Evolutionary conservation across 164 flowering plant species (phyloP).

Genomic region (Tinospora cordifolia): DNA sequence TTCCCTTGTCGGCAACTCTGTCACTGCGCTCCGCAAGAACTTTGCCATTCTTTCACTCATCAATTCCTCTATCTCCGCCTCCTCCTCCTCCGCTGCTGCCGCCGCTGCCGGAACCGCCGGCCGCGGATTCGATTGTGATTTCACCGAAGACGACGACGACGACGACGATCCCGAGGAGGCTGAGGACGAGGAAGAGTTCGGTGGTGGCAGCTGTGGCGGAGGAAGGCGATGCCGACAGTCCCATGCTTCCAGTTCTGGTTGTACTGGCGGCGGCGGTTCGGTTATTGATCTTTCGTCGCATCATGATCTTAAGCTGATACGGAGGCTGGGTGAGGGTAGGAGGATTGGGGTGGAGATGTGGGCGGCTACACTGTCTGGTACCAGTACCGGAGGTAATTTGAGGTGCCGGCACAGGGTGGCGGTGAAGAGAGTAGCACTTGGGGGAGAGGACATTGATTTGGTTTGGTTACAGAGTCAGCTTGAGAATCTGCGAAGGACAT

Average conservation of each 20-base stretch:
- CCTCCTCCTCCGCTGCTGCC: slow-evolving; percentile 9
- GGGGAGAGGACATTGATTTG: slow-evolving; percentile 61
- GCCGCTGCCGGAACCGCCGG: not conserved
- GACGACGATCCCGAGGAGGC: slow-evolving; percentile 16
- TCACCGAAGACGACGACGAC: slow-evolving; percentile 44
- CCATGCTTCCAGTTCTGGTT: slow-evolving; percentile 35
- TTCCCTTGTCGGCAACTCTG: slow-evolving; percentile 82
- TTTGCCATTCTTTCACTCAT: slow-evolving; percentile 67
- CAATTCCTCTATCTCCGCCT: slow-evolving; percentile 24
- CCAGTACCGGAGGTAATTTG: not conserved
- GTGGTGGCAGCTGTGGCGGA: slow-evolving; percentile 13
- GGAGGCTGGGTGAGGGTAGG: slow-evolving; percentile 48
- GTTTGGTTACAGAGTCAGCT: slow-evolving; percentile 73
- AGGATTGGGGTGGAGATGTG: slow-evolving; percentile 67
- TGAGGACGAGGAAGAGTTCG: slow-evolving; percentile 26
- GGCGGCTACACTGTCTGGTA: slow-evolving; percentile 37
- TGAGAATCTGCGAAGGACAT: slow-evolving; percentile 54
- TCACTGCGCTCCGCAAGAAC: slow-evolving; percentile 75
- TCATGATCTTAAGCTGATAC: slow-evolving; percentile 43
- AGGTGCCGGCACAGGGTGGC: slow-evolving; percentile 66
- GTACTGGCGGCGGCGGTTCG: slow-evolving; percentile 39
- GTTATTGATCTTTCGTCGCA: slow-evolving; percentile 58
- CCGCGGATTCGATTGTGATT: slow-evolving; percentile 24
- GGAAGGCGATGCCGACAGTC: slow-evolving; percentile 26
- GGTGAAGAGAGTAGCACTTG: slow-evolving; percentile 64